A percentile compares a stretch with the other conserved stretches of the same genome.
These are phyloP conservation scores for Rhynchosporium agropyri DNA, from an alignment of 2,329 filamentous ascomycete species.

Conservation along the genomic window DNA sequence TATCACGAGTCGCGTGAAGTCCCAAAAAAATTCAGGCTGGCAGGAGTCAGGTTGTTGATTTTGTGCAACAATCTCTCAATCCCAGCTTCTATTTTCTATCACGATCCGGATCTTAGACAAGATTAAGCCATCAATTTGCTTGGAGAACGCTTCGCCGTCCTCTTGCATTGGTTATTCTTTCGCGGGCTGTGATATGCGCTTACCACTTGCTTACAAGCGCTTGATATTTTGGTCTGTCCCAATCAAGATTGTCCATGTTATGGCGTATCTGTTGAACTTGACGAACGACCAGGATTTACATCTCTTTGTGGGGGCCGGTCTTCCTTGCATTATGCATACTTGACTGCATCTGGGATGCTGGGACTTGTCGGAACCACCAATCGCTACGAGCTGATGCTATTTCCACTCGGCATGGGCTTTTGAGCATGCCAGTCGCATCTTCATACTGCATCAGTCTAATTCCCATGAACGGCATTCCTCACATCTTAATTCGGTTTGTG, in stretches of 20 bases:
- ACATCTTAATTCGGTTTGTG: background rate
- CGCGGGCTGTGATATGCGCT: background rate
- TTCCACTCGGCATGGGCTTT: no score
- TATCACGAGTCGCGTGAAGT: background rate
- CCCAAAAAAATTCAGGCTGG: background rate
- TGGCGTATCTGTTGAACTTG: no score
- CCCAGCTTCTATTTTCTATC: background rate
- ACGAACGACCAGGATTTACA: background rate
- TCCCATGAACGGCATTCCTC: background rate
- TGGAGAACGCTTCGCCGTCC: background rate
- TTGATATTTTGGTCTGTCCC: background rate
- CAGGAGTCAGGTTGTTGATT: background rate
- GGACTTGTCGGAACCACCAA: background rate
- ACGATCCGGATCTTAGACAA: background rate
- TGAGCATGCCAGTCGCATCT: background rate
- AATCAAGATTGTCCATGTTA: background rate
- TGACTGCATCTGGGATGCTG: background rate
- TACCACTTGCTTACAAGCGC: conserved; percentile 6
- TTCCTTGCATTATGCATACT: background rate
- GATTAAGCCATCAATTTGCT: background rate
- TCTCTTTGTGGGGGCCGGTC: conserved; percentile 2
- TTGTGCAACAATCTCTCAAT: background rate
- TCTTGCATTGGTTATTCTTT: background rate
- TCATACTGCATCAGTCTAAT: background rate
- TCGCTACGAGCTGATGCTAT: no score